These are phyloP conservation scores for Aspergillus sclerotiicarbonarius DNA, from an alignment of 495 filamentous ascomycete genomes.

Conservation along the genomic window DNA sequence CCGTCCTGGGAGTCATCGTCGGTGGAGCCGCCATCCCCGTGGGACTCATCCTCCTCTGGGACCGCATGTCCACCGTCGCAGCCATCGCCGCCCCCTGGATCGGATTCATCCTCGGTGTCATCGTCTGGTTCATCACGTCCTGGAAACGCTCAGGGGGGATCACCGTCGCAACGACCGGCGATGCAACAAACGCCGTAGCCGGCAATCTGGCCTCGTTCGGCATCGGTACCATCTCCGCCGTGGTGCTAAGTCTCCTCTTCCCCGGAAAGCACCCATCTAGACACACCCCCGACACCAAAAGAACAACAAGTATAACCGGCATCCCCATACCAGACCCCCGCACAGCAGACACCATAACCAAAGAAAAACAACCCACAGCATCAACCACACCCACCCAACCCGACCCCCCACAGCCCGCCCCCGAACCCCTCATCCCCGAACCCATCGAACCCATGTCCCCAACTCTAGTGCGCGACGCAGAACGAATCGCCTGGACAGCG, in stretches of 20 bases:
- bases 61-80: constrained; percentile 34
- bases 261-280: constrained; percentile 26
- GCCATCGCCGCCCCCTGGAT: constrained; percentile 32
- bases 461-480: constrained; percentile 26
- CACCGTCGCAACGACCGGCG: constrained; percentile 32
- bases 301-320: not conserved
- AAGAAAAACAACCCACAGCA: not conserved
- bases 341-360: too few species aligned
- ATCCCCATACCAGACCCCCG: too few species aligned
- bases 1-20: constrained; percentile 44
- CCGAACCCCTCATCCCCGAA: constrained; percentile 24
- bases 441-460: constrained; percentile 42
- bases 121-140: constrained; percentile 37
- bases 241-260: constrained; percentile 32
- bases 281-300: not conserved
- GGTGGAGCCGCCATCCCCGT: constrained; percentile 42
- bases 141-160: constrained; percentile 31
- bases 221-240: constrained; percentile 30
- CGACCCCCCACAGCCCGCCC: not conserved
- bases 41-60: constrained; percentile 38
- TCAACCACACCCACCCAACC: not conserved
- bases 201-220: constrained; percentile 39
- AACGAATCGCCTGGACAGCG: constrained; percentile 26
- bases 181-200: constrained; percentile 38
- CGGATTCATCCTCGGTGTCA: constrained; percentile 28